phyloP scores from a whole-genome alignment of 768 basidiomycete genomes.

The Amanita inopinata region DNA sequence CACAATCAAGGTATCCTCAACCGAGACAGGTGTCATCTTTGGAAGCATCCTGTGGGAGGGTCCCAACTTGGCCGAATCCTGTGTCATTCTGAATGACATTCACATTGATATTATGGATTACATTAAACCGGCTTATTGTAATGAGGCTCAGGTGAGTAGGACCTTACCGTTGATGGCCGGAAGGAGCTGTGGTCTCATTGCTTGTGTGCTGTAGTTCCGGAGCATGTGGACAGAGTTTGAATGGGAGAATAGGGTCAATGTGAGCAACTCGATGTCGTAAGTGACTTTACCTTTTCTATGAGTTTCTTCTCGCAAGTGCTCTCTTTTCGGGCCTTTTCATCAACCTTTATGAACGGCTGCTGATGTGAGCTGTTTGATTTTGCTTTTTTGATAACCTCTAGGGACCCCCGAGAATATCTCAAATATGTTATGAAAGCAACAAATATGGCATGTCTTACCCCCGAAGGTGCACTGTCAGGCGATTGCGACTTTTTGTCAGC shows the following conservation, averaged over 20 bases:
- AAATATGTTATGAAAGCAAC: constrained; percentile 93
- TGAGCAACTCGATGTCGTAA: constrained; percentile 73
- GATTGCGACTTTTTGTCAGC: constrained; percentile 97
- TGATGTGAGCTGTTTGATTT: too few species aligned
- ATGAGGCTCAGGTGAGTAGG: constrained; percentile 72
- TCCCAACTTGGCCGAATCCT: constrained; percentile 76
- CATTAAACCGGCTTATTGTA: constrained; percentile 94
- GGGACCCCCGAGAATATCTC: constrained; percentile 83
- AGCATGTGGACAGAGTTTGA: constrained; percentile 99
- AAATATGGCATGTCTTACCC: constrained; percentile 96
- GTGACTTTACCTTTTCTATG: constrained; percentile 21
- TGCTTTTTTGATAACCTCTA: too few species aligned
- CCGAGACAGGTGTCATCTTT: constrained; percentile 97
- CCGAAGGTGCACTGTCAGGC: constrained; percentile 88
- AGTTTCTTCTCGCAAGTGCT: neutral
- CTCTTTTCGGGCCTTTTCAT: too few species aligned
- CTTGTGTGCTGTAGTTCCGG: constrained; percentile 53
- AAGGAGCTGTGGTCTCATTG: neutral
- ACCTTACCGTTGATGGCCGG: constrained; percentile 9
- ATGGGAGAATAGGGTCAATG: constrained; percentile 99
- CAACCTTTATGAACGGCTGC: neutral
- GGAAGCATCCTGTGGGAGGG: constrained; percentile 97
- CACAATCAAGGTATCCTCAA: constrained; percentile 96
- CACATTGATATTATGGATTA: constrained; percentile 99
- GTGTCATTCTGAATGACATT: constrained; percentile 93